Base-by-base conservation (phyloP, 2,329 filamentous ascomycete species). In the Xylariaceae sp. region DNA sequence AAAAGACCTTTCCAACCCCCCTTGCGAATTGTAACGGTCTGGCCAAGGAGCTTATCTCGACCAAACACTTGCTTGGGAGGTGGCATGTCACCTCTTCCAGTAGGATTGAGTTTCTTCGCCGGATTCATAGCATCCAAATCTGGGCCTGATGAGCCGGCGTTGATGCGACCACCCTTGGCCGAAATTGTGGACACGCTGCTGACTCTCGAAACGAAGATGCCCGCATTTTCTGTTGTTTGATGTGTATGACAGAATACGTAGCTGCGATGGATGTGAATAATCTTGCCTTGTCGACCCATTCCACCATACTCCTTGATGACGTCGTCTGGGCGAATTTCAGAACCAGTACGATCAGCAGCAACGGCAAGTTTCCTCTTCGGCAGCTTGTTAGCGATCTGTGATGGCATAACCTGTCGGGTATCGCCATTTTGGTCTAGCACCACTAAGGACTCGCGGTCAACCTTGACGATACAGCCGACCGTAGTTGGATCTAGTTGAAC, bases 41-140 rank as follows among this genome's bases (percentile, higher is more conserved):
- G 94, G 39, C 93, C 93, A 62, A 98, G 87, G 24, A 95, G 82
- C 53, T 87, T 86, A 73, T 99, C 95, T 34, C 92, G 86, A 19
- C 89, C 87, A 67, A 92, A 92, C 49, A 87, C 85, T 31, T 77
- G 79, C 72, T 88, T 89, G 36, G 90, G 90, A 40, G 92, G 92
- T 12, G 87, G 83, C 79, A 78, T 82, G 65, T 72, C 81, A 48
- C 78, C 80, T 56, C 79, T 79, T 44, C 76, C 82, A 34, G 82
- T 82, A 52, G 83, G 81, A 67, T 90, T 88, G 36, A 87, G 83
- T 77, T 91, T 90, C 65, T 96, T 76, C 0, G 92, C 92, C 31
- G 95, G 94, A 71, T 98, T 98, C 91, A 99, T 95, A 62, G 92
- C 85, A 40, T 85, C 88, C 52, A 98, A 80, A 75, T 98, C 94